Evolutionary conservation across 139 green algal species (phyloP), one percentile per base, ranked within the genome.

Genomic region (Dunaliella sp.): DNA sequence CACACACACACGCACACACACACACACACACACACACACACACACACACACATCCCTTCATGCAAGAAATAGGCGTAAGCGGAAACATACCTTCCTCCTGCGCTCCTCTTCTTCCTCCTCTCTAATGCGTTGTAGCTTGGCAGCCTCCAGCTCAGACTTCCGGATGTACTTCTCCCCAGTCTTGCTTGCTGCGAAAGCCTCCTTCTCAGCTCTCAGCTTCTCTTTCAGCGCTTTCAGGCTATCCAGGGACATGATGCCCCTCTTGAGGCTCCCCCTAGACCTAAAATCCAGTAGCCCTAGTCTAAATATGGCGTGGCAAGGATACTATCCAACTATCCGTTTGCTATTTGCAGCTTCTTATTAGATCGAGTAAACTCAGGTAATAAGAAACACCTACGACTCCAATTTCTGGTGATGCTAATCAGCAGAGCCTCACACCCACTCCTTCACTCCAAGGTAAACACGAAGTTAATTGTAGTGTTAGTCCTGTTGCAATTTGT

Each of bases 51-150:
- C 34, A 38, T 82, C 25, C 16, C 37, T 36, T 28, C 36, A 1
- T 84, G 36, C n/a, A 32, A 88, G 37, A 32, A 83, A 80, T 38
- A 38, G 81, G 65, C 38, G 48, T 0, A 0, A 34, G 35, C 59
- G 80, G 76, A 26, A 0, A 1, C 36, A 22, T 59, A 76, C 75
- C 76, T 86, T 81, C 38, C 36, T 78, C 80, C 78, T 80, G 28
- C 35, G 7, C 77, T 78, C 22, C 37, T 93, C 90, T 89, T 93
- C 85, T 86, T 95, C 92, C 75, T 94, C 90, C n/a, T 90, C 88
- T 0, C 92, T n/a, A 7, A 95, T 78, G 25, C 90, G 91, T 38
- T 89, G 89, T 0, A 95, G 77, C n/a, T 83, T 82, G 0, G 90
- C 91, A 24, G 91, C 91, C 38, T 93, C 92, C 26, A 95, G 76